These are phyloP conservation scores for Ustulina deusta DNA, from an alignment of 2,329 filamentous ascomycete genomes.

Conservation along the genomic window DNA sequence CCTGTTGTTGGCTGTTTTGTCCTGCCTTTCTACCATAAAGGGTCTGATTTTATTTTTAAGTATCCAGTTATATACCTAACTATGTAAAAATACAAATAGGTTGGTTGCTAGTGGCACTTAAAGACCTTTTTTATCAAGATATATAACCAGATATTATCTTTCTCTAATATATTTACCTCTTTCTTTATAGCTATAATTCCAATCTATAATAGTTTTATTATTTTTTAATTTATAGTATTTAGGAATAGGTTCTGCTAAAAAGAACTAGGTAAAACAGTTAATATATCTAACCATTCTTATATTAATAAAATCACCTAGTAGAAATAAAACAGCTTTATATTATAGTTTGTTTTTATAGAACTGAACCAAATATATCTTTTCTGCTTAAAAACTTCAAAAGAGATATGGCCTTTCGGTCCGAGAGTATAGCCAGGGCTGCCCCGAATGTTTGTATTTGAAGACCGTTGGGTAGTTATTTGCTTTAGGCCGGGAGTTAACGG, in stretches of 20 bases:
- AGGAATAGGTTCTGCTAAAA: background rate
- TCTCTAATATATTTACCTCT: conserved; percentile 1
- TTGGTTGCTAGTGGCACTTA: background rate
- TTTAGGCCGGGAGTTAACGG: no score
- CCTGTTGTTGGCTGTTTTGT: background rate
- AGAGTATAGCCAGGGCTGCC: background rate
- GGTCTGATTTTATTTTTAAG: conserved; percentile 1
- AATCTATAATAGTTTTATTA: conserved; percentile 10
- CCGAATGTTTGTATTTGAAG: background rate
- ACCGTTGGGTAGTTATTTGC: background rate
- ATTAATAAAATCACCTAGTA: conserved; percentile 3
- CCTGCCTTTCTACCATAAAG: background rate
- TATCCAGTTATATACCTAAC: conserved; percentile 5
- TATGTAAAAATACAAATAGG: conserved; percentile 3
- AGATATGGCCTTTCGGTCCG: conserved; percentile 1
- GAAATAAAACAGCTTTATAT: conserved; percentile 4
- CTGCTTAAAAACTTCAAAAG: conserved; percentile 1
- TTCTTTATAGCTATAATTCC: conserved; percentile 3
- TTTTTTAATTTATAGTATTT: conserved; percentile 10
- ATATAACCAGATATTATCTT: conserved; percentile 8
- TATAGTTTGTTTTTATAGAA: conserved; percentile 7
- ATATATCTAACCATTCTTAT: conserved; percentile 9
- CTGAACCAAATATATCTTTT: conserved; percentile 3
- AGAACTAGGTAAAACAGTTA: conserved; percentile 8
- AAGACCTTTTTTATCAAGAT: background rate